phyloP scores from a whole-genome alignment of 1,284 basidiomycete genomes.

The Rhodotorula glutinis region DNA sequence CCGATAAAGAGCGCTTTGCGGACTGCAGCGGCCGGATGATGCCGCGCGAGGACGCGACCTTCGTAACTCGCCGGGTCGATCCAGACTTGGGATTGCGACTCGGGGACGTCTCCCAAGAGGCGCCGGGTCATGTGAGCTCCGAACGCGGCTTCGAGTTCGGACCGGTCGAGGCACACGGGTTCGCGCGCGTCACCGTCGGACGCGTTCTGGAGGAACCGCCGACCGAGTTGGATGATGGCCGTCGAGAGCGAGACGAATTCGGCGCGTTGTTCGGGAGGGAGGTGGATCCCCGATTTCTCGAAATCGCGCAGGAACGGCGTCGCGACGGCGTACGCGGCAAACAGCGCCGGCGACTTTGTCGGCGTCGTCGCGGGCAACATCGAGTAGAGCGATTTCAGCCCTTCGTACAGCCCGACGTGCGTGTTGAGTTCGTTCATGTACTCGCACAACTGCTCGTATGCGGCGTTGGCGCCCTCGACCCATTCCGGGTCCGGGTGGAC shows the following conservation, averaged over 20 bases:
- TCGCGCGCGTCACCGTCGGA: constrained; percentile 27
- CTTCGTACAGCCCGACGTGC: constrained; percentile 82
- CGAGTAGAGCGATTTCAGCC: constrained; percentile 44
- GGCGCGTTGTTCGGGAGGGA: constrained; percentile 70
- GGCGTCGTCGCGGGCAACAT: constrained; percentile 32
- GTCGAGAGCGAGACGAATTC: constrained; percentile 89
- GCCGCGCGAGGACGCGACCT: constrained; percentile 35
- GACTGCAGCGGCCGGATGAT: constrained; percentile 28
- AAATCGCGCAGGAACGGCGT: constrained; percentile 94
- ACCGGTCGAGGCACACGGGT: constrained; percentile 58
- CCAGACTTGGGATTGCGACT: constrained; percentile 2
- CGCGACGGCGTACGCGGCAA: constrained; percentile 56
- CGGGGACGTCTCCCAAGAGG: constrained; percentile 12
- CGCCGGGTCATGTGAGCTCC: constrained; percentile 14
- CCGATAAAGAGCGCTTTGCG: constrained; percentile 31
- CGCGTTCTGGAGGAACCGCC: constrained; percentile 67
- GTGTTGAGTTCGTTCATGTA: constrained; percentile 99
- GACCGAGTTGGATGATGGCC: constrained; percentile 81
- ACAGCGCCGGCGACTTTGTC: constrained; percentile 38
- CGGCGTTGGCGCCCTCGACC: constrained; percentile 77
- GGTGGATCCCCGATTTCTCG: constrained; percentile 91
- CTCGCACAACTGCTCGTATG: constrained; percentile 88
- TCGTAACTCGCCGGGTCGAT: constrained; percentile 36
- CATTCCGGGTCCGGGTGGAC: constrained; percentile 83
- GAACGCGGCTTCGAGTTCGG: constrained; percentile 30